Evolutionary conservation across 768 basidiomycete genomes (phyloP), one percentile per base, ranked within the genome.

Genomic region (Tricholoma matsutake): DNA sequence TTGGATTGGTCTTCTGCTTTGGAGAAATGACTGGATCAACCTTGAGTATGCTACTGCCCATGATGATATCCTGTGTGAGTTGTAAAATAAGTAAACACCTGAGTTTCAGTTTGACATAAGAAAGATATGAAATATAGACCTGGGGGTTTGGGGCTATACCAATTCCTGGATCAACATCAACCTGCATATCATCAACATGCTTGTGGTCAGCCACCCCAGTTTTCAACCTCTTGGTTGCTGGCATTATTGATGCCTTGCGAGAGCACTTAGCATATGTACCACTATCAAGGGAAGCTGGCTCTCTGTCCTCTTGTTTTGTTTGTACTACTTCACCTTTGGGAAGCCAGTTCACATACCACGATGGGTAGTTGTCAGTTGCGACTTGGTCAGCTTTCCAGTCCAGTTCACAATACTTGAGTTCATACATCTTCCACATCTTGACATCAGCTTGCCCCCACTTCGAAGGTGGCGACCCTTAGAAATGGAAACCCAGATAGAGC

Each of bases 301-400:
- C 52, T n/a, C 28, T 6, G 7, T n/a, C 28, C 32, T 54, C 52
- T 31, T 8, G 28, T 34, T 54, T 54, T 8, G 22, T 29, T 54
- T 4, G 28, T 8, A 2, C 13, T 25, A n/a, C 18, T 54, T 54
- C 28, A 22, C 35, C n/a, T 39, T 35, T 39, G 18, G 16, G 32
- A n/a, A 37, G 32, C 37, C 32, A 41, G 37, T 29, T 29, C 29
- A 41, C 29, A 22, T 61, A 45, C 68, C 68, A 69, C 4, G 62
- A 63, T 16, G 68, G 57, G 45, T 69, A 69, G 39, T 60, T 60
- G 34, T 56, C 54, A 8, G 63, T 67, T 22, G 63, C 64, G 7
- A 65, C 32, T 51, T 57, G 53, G 22, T 65, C 65, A 3, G 61
- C 62, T 60, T 69, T 69, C 68, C 66, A 67, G 28, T 65, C 63